These are phyloP conservation scores for Sclerotinia nivalis DNA, from an alignment of 2,329 filamentous ascomycete species.

Conservation along the genomic window DNA sequence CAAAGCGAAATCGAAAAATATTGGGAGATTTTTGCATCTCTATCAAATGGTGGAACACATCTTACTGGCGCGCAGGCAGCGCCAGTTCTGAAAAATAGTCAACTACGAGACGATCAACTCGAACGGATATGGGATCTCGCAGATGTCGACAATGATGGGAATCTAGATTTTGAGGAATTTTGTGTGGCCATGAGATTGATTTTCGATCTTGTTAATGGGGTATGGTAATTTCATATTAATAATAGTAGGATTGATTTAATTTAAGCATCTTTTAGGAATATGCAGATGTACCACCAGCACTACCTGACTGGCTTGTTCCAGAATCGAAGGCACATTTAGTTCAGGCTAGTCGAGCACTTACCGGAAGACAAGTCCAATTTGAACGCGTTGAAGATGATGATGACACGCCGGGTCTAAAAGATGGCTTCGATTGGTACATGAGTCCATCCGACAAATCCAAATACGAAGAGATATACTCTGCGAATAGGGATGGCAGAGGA, in stretches of 20 bases:
- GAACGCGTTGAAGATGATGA: conserved; percentile 82
- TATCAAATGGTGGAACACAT: conserved; percentile 62
- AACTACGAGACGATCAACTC: conserved; percentile 77
- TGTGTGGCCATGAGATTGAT: conserved; percentile 98
- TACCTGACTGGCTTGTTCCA: conserved; percentile 96
- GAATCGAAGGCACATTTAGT: conserved; percentile 92
- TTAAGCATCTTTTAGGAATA: conserved; percentile 64
- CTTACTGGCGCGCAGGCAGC: conserved; percentile 70
- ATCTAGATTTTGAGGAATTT: conserved; percentile 98
- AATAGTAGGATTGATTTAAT: background rate
- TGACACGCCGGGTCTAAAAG: conserved; percentile 81
- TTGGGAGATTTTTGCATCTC: conserved; percentile 76
- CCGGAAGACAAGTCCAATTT: conserved; percentile 77
- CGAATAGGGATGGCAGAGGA: conserved; percentile 84
- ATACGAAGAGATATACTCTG: conserved; percentile 96
- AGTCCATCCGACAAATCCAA: conserved; percentile 85
- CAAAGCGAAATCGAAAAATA: conserved; percentile 76
- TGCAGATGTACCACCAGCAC: conserved; percentile 75
- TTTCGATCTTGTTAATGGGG: conserved; percentile 94
- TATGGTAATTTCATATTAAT: conserved; percentile 46
- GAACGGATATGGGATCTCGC: conserved; percentile 96
- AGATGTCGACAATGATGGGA: conserved; percentile 95
- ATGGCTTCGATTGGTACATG: conserved; percentile 99
- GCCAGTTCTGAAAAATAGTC: conserved; percentile 71
- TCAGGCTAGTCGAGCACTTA: conserved; percentile 77